Evolutionary conservation across 2,329 filamentous ascomycete genomes (phyloP).

Genomic region (Penicillium expansum): DNA sequence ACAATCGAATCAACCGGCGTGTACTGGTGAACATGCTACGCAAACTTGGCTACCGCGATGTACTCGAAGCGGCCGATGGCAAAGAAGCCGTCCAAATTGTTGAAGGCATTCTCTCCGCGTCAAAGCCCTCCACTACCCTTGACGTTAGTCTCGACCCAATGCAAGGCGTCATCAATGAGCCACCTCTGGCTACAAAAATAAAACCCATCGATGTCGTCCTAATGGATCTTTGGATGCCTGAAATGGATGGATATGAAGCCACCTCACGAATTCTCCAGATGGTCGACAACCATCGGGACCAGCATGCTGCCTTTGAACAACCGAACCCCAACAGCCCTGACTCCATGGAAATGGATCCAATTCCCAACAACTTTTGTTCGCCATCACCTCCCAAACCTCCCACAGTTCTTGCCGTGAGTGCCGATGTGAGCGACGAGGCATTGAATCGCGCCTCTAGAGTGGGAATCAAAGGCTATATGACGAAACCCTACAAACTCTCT

Average conservation of each 20-base stretch:
- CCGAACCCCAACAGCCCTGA: slow-evolving; percentile 12
- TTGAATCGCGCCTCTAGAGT: slow-evolving; percentile 59
- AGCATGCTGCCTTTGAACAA: slow-evolving; percentile 15
- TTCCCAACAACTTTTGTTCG: slow-evolving; percentile 27
- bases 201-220: slow-evolving; percentile 61
- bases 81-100: slow-evolving; percentile 65
- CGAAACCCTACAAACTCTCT: slow-evolving; percentile 63
- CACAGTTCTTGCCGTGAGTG: slow-evolving; percentile 61
- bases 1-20: slow-evolving; percentile 69
- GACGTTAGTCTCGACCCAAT: slow-evolving; percentile 19
- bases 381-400: slow-evolving; percentile 42
- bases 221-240: slow-evolving; percentile 77
- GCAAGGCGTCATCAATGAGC: slow-evolving; percentile 18
- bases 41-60: slow-evolving; percentile 63
- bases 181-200: slow-evolving; percentile 28
- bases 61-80: slow-evolving; percentile 66
- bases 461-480: slow-evolving; percentile 67
- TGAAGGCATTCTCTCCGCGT: slow-evolving; percentile 42
- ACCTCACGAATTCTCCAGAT: slow-evolving; percentile 60
- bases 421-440: slow-evolving; percentile 64
- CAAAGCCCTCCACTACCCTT: slow-evolving; percentile 10
- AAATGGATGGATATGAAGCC: slow-evolving; percentile 70
- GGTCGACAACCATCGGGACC: slow-evolving; percentile 39
- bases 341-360: slow-evolving; percentile 18
- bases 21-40: slow-evolving; percentile 65